Percentiles rank a stretch among this genome's conserved stretches.
Conservation (phyloP, 371 early-diverging fungal genomes). For the Fennellomyces sp. region DNA sequence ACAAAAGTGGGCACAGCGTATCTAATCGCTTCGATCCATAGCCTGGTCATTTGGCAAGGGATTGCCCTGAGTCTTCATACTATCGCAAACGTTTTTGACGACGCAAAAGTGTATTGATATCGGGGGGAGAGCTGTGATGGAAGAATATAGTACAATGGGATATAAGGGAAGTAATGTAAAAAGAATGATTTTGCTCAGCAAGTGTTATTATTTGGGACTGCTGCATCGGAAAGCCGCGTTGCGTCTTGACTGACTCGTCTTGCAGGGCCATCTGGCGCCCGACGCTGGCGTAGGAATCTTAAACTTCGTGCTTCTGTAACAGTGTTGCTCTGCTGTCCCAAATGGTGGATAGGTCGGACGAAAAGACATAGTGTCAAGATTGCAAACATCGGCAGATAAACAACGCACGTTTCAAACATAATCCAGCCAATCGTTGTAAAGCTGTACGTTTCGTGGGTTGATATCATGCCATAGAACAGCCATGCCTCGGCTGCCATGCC, state of each 20-base stretch:
- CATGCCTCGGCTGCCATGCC: constrained; percentile 28
- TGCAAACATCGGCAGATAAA: constrained; percentile 10
- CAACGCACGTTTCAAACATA: constrained; percentile 12
- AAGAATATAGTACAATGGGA: too few relatives aligned
- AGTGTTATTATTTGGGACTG: too few relatives aligned
- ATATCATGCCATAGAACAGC: constrained; percentile 22
- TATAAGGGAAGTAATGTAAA: too few relatives aligned
- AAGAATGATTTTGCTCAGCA: too few relatives aligned
- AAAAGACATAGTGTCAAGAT: constrained; percentile 2
- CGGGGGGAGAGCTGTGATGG: too few relatives aligned
- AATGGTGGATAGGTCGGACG: constrained; percentile 1
- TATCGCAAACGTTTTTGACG: background rate
- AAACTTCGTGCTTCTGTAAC: background rate
- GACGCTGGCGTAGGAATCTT: constrained; percentile 2
- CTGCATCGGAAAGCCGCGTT: too few relatives aligned
- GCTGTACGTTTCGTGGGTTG: background rate
- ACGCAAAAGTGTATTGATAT: too few relatives aligned
- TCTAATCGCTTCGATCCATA: too few relatives aligned
- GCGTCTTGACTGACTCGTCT: too few relatives aligned
- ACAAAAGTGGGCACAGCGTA: too few relatives aligned
- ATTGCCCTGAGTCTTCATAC: constrained; percentile 8
- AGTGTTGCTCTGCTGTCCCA: background rate
- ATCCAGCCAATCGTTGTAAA: constrained; percentile 9
- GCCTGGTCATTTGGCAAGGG: constrained; percentile 18
- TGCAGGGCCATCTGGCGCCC: background rate